A percentile compares a stretch with the other conserved stretches of the same genome.
These are phyloP conservation scores for Xylaria grammica DNA, from an alignment of 495 filamentous ascomycete species.

Conservation along the genomic window DNA sequence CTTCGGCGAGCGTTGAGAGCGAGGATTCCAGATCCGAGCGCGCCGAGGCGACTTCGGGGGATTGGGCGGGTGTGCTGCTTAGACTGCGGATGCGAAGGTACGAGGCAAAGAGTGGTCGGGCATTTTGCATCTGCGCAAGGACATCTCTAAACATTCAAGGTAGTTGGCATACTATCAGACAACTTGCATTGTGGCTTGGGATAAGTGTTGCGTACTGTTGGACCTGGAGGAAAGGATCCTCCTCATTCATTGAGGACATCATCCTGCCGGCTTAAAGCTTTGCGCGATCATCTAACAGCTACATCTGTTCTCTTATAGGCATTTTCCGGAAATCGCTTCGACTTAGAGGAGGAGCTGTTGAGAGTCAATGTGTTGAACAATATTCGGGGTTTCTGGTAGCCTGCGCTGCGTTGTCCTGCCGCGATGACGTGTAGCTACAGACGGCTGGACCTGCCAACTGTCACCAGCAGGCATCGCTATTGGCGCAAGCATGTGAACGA, in stretches of 20 bases:
- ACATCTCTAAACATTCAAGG: slow-evolving; percentile 70
- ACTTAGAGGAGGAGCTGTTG: not conserved
- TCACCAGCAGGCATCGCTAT: not conserved
- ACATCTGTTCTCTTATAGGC: slow-evolving; percentile 27
- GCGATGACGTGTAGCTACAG: slow-evolving; percentile 17
- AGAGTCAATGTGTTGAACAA: not conserved
- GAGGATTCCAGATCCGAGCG: slow-evolving; percentile 80
- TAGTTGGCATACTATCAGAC: slow-evolving; percentile 2
- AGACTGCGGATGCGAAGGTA: slow-evolving; percentile 95
- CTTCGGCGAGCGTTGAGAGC: slow-evolving; percentile 76
- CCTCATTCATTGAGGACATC: slow-evolving; percentile 74
- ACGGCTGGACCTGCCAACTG: slow-evolving; percentile 4
- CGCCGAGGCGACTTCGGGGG: slow-evolving; percentile 86
- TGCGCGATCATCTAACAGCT: slow-evolving; percentile 36
- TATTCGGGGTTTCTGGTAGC: not conserved
- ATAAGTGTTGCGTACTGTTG: slow-evolving; percentile 64
- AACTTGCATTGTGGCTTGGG: not conserved
- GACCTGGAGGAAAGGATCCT: slow-evolving; percentile 93
- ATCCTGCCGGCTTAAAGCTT: slow-evolving; percentile 51
- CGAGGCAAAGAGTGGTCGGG: slow-evolving; percentile 86
- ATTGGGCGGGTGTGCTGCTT: slow-evolving; percentile 52
- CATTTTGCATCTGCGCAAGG: slow-evolving; percentile 75
- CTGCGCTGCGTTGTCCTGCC: not conserved
- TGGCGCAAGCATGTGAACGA: not conserved
- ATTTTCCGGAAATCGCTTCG: slow-evolving; percentile 5